Evolutionary conservation across 371 early-diverging fungal species (phyloP), one percentile per base, ranked within the genome.

Genomic region (Mortierella sp.): DNA sequence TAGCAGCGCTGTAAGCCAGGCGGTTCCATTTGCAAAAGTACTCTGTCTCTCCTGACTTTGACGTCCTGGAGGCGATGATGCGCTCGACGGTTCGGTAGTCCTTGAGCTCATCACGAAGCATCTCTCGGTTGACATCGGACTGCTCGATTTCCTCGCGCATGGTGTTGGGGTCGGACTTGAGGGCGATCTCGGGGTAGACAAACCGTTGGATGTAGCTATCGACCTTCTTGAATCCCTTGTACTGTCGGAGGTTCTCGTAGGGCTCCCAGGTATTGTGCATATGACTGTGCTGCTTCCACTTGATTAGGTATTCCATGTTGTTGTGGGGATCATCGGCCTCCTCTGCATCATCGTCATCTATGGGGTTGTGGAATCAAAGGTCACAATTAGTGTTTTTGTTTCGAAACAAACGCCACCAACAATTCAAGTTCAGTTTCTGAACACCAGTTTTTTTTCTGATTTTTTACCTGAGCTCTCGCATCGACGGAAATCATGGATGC

Each of bases 1-100:
- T 97, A 73, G 95, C 93, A 50, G 96, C 93, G 74, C 91, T 88
- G 85, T 99, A 98, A 39, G 95, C 92, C 37, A 98, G 87, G 22
- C 94, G 91, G 74, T 92, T 91, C 98, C 99, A 99, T 84, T 98
- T 97, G 76, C 94, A 93, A 39, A 97, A 89, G 80, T 98, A 98
- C 88, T 97, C 96, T 29, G 76, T 89, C 44, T 88, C 92, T n/a
- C 83, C 83, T 13, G 64, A 41, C 44, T 77, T 76, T 29, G 74
- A 41, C 4, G 66, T 73, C 76, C 94, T 89, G 19, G 87, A 87
- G 2, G 93, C 93, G 47, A 97, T 92, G 13, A 99, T 89, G 45
- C 99, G 94, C 73, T 99, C 99, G 2, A 98, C 95, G 4, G 92
- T 90, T 11, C 89, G 89, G 89, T 95, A 96, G 43, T 97, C 96